phyloP scores from a whole-genome alignment of 2,329 filamentous ascomycete genomes.

The Triangularia setosa region DNA sequence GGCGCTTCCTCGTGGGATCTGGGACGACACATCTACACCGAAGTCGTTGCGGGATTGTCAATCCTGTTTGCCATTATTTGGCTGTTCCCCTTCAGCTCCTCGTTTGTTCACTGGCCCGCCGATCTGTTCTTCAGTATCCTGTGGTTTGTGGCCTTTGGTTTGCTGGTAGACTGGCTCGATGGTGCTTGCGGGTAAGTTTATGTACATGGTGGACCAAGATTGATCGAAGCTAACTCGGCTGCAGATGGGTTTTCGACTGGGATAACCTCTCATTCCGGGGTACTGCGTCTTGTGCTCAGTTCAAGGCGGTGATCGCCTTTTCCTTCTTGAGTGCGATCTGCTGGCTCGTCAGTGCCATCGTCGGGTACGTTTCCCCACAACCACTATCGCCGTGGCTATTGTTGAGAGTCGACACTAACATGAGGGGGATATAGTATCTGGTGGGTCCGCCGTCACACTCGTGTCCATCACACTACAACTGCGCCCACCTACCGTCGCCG shows the following conservation, averaged over 20 bases:
- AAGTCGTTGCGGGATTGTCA: constrained; percentile 65
- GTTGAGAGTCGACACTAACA: neutral
- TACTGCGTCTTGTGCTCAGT: constrained; percentile 58
- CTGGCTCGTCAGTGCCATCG: constrained; percentile 62
- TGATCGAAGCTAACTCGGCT: neutral
- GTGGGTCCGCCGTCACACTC: constrained; percentile 45
- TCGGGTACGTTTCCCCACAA: constrained; percentile 39
- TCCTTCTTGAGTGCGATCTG: constrained; percentile 66
- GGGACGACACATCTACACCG: constrained; percentile 70
- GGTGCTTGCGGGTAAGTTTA: constrained; percentile 24
- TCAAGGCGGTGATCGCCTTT: constrained; percentile 69
- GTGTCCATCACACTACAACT: constrained; percentile 19
- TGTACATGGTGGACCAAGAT: neutral
- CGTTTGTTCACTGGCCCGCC: constrained; percentile 66
- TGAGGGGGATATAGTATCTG: constrained; percentile 33
- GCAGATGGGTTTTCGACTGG: constrained; percentile 54
- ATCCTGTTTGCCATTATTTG: constrained; percentile 68
- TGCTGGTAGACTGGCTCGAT: constrained; percentile 51
- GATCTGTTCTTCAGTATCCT: constrained; percentile 65
- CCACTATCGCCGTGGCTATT: neutral
- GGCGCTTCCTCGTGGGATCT: constrained; percentile 49
- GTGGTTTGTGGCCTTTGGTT: constrained; percentile 68
- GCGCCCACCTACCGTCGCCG: constrained; percentile 31
- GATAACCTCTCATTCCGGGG: constrained; percentile 45
- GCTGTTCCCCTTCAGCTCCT: constrained; percentile 65